A percentile compares a stretch with the other conserved stretches of the same genome.
phyloP scores from a whole-genome alignment of 108 stramenopile genomes.

The Stephanodiscus triporus region DNA sequence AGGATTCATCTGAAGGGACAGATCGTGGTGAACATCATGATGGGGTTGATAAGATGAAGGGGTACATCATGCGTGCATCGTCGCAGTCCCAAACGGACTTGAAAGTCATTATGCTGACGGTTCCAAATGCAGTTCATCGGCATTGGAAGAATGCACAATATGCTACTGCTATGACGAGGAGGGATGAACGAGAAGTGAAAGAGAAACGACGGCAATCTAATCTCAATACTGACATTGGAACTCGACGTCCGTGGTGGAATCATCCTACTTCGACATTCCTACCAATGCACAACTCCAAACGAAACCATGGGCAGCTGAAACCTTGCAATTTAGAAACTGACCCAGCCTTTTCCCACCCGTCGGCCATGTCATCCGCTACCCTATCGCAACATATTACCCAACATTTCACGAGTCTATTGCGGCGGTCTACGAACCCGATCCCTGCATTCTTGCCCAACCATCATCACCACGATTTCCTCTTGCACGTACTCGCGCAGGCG shows the following conservation, averaged over 20 bases:
- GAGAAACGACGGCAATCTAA: conserved; percentile 19
- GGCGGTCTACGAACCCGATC: conserved; percentile 12
- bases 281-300: conserved; percentile 1
- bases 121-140: conserved; percentile 42
- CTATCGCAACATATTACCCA: conserved; percentile 42
- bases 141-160: conserved; percentile 41
- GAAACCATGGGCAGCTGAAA: conserved; percentile 1
- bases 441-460: conserved; percentile 24
- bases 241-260: conserved; percentile 36
- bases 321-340: conserved; percentile 50
- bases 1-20: background rate
- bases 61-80: conserved; percentile 38
- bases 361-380: conserved; percentile 30
- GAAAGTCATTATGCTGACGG: conserved; percentile 36
- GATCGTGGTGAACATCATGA: background rate
- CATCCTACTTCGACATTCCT: background rate
- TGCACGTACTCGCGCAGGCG: conserved; percentile 31
- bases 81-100: conserved; percentile 34
- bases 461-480: conserved; percentile 22
- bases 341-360: conserved; percentile 38
- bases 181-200: conserved; percentile 1
- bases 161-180: background rate
- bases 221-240: conserved; percentile 11
- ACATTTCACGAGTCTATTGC: conserved; percentile 33
- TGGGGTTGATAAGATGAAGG: conserved; percentile 14